Evolutionary conservation across 2,329 filamentous ascomycete genomes (phyloP).

Genomic region (Aspergillus sp.): DNA sequence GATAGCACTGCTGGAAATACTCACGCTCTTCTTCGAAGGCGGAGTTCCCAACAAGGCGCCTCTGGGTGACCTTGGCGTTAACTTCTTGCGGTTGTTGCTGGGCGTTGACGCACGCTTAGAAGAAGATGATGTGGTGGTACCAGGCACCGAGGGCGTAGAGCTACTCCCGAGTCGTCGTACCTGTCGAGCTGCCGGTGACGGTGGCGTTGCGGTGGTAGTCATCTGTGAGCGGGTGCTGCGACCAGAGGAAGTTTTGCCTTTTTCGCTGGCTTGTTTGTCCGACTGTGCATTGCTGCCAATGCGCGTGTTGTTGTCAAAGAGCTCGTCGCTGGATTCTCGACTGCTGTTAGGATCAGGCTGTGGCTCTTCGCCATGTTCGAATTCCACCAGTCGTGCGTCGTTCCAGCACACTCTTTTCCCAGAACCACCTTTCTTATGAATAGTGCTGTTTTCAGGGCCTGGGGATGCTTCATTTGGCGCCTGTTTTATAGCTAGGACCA

Average conservation of each 20-base stretch:
- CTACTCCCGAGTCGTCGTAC: not conserved
- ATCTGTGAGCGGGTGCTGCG: constrained; percentile 16
- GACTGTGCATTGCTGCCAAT: constrained; percentile 8
- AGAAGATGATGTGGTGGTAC: not conserved
- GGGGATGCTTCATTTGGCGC: not conserved
- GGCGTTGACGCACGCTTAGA: constrained; percentile 9
- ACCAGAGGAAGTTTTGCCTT: constrained; percentile 17
- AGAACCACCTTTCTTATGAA: constrained; percentile 3
- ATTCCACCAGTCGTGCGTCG: constrained; percentile 29
- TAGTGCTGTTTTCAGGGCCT: constrained; percentile 3
- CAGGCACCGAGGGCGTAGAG: constrained; percentile 10
- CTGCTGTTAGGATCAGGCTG: constrained; percentile 6
- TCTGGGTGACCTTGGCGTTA: constrained; percentile 27
- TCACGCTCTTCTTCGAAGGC: constrained; percentile 11
- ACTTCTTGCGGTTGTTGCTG: constrained; percentile 25
- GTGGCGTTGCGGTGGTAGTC: constrained; percentile 13
- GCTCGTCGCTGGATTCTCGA: constrained; percentile 13
- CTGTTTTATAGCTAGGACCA: constrained; percentile 16
- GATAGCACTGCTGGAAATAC: too few species aligned
- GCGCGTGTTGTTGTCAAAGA: not conserved
- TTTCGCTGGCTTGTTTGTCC: constrained; percentile 14
- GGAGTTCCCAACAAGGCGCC: constrained; percentile 11
- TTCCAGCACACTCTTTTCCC: constrained; percentile 33
- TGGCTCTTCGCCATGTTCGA: constrained; percentile 19
- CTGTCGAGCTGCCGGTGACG: not conserved